Percentiles rank a stretch among this genome's conserved stretches.
phyloP scores from a whole-genome alignment of 306 rosid genomes.

The Lupinus albus region DNA sequence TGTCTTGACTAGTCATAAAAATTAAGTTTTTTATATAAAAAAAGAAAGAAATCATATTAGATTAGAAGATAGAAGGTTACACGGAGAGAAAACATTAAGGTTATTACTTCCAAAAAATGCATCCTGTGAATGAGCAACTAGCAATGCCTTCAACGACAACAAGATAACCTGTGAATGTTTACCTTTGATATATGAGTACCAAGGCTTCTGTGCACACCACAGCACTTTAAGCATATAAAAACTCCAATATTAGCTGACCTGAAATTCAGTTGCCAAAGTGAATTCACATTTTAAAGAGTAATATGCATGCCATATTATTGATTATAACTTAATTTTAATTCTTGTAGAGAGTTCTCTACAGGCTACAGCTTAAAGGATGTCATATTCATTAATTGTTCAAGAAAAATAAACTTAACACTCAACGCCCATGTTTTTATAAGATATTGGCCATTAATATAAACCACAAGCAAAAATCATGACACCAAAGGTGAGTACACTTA shows the following conservation, averaged over 20 bases:
- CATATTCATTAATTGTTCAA: constrained; percentile 33
- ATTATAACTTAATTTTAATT: neutral
- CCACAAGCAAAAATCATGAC: neutral
- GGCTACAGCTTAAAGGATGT: constrained; percentile 16
- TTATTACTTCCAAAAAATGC: neutral
- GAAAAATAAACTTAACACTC: neutral
- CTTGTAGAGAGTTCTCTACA: constrained; percentile 28
- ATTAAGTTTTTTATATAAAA: neutral
- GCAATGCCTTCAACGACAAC: constrained; percentile 31
- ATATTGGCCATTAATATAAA: constrained; percentile 25
- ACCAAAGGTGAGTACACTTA: constrained; percentile 48
- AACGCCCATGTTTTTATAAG: constrained; percentile 8
- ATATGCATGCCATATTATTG: neutral
- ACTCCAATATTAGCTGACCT: constrained; percentile 98
- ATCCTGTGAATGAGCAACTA: neutral
- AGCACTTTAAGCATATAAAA: constrained; percentile 92
- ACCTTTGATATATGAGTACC: constrained; percentile 98
- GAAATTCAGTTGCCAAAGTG: constrained; percentile 41
- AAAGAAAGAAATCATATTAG: too few species aligned
- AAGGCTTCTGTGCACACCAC: constrained; percentile 95
- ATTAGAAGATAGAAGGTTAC: too few species aligned
- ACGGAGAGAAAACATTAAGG: neutral
- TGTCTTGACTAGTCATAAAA: constrained; percentile 10
- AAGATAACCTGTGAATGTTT: constrained; percentile 35
- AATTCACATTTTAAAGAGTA: constrained; percentile 11